Evolutionary conservation across 192 early-diverging fungal species (phyloP).

Genomic region (Phycomyces nitens): DNA sequence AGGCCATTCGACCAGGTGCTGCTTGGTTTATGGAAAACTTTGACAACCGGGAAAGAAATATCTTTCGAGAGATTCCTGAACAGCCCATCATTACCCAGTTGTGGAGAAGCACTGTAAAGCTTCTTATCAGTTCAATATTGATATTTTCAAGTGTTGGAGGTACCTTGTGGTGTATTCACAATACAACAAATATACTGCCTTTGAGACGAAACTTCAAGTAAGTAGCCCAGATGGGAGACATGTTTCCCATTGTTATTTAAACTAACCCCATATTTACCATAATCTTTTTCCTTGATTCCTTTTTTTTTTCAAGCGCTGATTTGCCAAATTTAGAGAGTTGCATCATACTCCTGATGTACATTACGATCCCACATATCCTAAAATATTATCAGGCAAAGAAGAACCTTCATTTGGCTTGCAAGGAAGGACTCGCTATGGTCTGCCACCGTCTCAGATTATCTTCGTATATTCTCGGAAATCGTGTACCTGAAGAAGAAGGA

Average conservation of each 20-base stretch:
- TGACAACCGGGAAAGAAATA: constrained; percentile 88
- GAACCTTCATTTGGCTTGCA: constrained; percentile 38
- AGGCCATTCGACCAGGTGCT: constrained; percentile 85
- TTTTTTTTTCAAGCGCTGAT: too few species aligned
- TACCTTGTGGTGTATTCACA: constrained; percentile 35
- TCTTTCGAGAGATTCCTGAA: constrained; percentile 89
- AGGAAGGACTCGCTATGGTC: constrained; percentile 67
- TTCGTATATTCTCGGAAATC: constrained; percentile 77
- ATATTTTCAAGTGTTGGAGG: constrained; percentile 73
- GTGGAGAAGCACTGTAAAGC: constrained; percentile 73
- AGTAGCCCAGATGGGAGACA: constrained; percentile 24
- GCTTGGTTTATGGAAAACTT: constrained; percentile 98
- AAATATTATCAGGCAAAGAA: constrained; percentile 55
- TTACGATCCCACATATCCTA: constrained; percentile 56
- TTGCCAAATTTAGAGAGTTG: too few species aligned
- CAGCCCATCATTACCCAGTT: constrained; percentile 72
- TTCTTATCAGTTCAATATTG: constrained; percentile 78
- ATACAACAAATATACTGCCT: constrained; percentile 46
- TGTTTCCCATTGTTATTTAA: too few species aligned
- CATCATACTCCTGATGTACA: not conserved
- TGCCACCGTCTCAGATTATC: constrained; percentile 66
- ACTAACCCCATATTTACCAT: too few species aligned
- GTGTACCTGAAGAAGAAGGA: constrained; percentile 74
- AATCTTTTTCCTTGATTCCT: too few species aligned
- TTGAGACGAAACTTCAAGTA: constrained; percentile 64